Percentiles rank a stretch among this genome's conserved stretches.
phyloP scores from a whole-genome alignment of 169 alveolate genomes.

The Eimeria zaria region DNA sequence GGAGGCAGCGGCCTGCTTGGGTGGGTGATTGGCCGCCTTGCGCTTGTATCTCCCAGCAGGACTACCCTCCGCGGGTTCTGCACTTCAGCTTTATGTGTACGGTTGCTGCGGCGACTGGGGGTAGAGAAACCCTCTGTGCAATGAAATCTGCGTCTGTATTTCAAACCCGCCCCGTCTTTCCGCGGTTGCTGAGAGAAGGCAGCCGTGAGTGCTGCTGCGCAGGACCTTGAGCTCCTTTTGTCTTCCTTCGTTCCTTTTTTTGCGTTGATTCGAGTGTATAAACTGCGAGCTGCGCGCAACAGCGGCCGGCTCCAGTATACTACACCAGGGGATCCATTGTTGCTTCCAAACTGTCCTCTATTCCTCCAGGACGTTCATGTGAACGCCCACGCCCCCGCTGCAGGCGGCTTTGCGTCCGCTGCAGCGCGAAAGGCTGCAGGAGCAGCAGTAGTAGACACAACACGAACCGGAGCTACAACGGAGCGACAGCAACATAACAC shows the following conservation, averaged over 20 bases:
- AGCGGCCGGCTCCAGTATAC: conserved; percentile 22
- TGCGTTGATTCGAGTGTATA: background rate
- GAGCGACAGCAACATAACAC: background rate
- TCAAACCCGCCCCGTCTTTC: conserved; percentile 38
- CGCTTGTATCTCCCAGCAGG: background rate
- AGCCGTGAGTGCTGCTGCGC: conserved; percentile 70
- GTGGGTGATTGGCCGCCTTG: background rate
- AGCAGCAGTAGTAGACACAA: conserved; percentile 26
- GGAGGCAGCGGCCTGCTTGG: background rate
- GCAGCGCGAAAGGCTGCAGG: conserved; percentile 74
- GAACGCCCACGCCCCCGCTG: conserved; percentile 83
- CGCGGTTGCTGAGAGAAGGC: conserved; percentile 76
- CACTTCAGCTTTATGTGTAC: conserved; percentile 26
- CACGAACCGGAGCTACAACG: background rate
- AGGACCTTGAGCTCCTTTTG: conserved; percentile 28
- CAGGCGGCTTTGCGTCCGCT: conserved; percentile 82
- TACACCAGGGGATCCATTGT: background rate
- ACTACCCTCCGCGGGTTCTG: background rate
- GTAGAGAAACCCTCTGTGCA: conserved; percentile 43
- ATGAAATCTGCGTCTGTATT: conserved; percentile 61
- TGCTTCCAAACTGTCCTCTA: conserved; percentile 9
- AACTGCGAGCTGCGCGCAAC: conserved; percentile 35
- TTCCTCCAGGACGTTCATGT: conserved; percentile 71
- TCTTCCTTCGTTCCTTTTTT: background rate
- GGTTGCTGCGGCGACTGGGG: conserved; percentile 55